Conservation (phyloP, 805 yeast genomes). For the Schwanniomyces occidentalis region DNA sequence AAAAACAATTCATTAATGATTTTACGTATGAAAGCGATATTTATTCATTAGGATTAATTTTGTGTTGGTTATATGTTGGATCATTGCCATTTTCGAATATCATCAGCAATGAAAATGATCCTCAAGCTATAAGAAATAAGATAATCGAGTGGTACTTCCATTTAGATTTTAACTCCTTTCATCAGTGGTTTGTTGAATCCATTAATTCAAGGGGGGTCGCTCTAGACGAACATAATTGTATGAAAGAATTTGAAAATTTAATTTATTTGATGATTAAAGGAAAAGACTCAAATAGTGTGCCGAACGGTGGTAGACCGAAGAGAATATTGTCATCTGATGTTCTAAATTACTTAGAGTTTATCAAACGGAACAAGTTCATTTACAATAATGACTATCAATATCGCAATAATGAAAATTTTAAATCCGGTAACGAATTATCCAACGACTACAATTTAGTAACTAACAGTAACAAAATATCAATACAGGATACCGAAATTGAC, state of each 20-base stretch:
- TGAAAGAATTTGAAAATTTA: slow-evolving; percentile 18
- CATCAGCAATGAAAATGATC: slow-evolving; percentile 24
- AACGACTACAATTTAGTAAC: no score
- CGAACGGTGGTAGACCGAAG: slow-evolving; percentile 1
- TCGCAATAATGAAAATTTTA: no score
- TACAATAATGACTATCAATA: slow-evolving; percentile 1
- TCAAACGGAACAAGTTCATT: slow-evolving; percentile 17
- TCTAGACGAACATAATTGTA: neutral
- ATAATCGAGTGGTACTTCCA: slow-evolving; percentile 33
- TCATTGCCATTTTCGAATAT: slow-evolving; percentile 53
- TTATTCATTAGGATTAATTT: slow-evolving; percentile 81
- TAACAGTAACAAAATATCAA: no score
- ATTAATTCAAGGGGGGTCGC: slow-evolving; percentile 1
- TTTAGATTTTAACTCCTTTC: slow-evolving; percentile 19
- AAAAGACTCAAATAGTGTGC: no score
- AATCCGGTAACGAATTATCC: no score
- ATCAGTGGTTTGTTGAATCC: slow-evolving; percentile 23
- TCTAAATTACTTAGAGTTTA: slow-evolving; percentile 18
- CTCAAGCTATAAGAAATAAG: slow-evolving; percentile 23
- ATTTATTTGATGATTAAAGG: slow-evolving; percentile 36
- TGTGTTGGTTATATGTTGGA: slow-evolving; percentile 73
- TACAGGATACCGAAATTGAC: neutral
- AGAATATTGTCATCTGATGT: slow-evolving; percentile 17
- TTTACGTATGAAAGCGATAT: slow-evolving; percentile 76
- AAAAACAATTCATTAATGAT: slow-evolving; percentile 44